These are phyloP conservation scores for Podaxis carcinomalis DNA, from an alignment of 768 basidiomycete genomes.

Conservation along the genomic window DNA sequence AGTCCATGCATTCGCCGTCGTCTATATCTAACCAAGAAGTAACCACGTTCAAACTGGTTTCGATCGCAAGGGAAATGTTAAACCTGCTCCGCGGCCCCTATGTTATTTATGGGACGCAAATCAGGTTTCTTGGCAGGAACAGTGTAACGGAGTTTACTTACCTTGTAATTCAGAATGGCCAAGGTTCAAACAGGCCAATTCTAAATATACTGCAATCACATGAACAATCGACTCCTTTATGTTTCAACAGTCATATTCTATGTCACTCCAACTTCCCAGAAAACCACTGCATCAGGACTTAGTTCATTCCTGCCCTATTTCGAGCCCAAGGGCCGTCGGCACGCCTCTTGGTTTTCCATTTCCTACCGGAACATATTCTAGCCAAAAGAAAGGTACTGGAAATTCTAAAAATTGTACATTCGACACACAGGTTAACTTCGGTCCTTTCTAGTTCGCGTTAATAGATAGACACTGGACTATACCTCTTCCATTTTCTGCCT, in stretches of 20 bases:
- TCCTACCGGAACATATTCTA: neutral
- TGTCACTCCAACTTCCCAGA: neutral
- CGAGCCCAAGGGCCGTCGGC: neutral
- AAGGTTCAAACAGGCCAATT: neutral
- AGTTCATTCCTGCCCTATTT: neutral
- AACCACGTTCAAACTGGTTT: neutral
- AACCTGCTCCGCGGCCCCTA: neutral
- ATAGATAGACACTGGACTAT: neutral
- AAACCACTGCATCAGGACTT: neutral
- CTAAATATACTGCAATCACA: neutral
- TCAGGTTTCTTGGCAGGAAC: neutral
- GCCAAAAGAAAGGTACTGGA: neutral
- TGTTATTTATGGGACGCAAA: neutral
- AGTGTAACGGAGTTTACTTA: neutral
- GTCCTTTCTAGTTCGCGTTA: neutral
- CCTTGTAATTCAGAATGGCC: neutral
- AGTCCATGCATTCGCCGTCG: too few relatives aligned
- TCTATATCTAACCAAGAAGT: neutral
- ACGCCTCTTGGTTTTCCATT: neutral
- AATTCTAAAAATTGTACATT: neutral
- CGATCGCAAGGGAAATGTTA: neutral
- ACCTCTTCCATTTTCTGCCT: neutral
- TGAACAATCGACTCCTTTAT: neutral
- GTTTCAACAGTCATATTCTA: neutral
- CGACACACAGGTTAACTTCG: neutral